Evolutionary conservation across 106 monocot species (phyloP).

Genomic region (Hemerocallis citrina): DNA sequence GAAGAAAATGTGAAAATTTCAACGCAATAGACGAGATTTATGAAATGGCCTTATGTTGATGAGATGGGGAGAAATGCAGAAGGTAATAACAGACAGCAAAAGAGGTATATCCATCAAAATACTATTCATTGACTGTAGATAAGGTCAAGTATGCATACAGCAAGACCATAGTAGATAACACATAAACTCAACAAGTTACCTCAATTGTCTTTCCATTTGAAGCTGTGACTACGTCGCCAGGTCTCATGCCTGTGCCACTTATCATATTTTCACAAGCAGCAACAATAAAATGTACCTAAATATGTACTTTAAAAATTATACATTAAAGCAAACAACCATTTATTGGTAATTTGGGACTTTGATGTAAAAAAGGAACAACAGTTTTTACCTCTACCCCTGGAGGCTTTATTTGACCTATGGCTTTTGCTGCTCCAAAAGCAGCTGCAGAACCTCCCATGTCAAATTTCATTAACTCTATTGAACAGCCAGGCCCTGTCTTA

Average conservation of each 20-base stretch:
- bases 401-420: constrained; percentile 67
- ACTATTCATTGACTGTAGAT: no score
- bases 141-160: no score
- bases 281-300: constrained; percentile 78
- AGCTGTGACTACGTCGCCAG: constrained; percentile 73
- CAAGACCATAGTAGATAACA: no score
- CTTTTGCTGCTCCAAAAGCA: constrained; percentile 80
- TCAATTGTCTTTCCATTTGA: constrained; percentile 93
- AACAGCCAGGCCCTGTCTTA: constrained; percentile 63
- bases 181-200: constrained; percentile 23
- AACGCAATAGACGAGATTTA: not conserved
- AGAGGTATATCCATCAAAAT: no score
- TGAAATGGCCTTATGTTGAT: not conserved
- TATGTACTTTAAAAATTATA: not conserved
- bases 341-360: not conserved
- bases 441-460: constrained; percentile 91
- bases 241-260: constrained; percentile 88
- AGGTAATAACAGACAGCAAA: no score
- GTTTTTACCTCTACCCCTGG: constrained; percentile 63
- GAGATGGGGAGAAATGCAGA: not conserved
- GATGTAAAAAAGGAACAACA: not conserved
- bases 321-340: not conserved
- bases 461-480: constrained; percentile 73
- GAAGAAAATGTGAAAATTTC: not conserved
- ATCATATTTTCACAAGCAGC: constrained; percentile 96